Base-by-base conservation (phyloP, 768 basidiomycete genomes). In the Boletellus ananiceps region DNA sequence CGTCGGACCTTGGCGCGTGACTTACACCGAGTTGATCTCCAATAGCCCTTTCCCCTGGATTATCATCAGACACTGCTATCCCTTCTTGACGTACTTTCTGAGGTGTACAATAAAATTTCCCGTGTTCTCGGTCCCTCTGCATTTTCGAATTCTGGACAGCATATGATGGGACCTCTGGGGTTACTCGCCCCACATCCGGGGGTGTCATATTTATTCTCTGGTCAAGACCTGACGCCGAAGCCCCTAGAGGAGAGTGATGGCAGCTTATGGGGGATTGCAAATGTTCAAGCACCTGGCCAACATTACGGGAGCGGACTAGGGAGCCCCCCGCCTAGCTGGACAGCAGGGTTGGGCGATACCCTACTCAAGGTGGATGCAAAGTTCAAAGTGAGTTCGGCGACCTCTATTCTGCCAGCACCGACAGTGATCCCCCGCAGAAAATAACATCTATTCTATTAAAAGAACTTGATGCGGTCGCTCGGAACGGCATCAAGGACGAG, bases 61-160 rank as follows among this genome's bases (percentile, higher is more conserved):
- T 94, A 95, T 63, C 85, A 89, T 56, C 87, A 94, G 69, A 88
- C 88, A 9, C 79, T 93, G 32, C 80, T 92, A 46, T 90, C 92
- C 31, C 81, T 93, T 23, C 82, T 93, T 46, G 93, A 94, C 62
- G 86, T 94, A 41, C 78, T 94, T 35, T 88, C 88, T 15, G 90
- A 93, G 61, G 82, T 90, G 27, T 95, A 94, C 72, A 83, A 88
- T 68, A 92, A 90, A 68, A 86, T 95, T 35, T 79, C 80, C 8
- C 83, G 83, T 60, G 80, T 91, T 44, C 82, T 95, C 19, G 90
- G 90, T 0, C 86, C 90, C 4, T 89, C 88, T 0, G 83, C 85
- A 0, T 84, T 90, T 60, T 75, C 84, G 6, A 77, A 80, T 54
- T 70, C 81, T 15, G 82, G 82, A 47, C 77, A 85, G 44, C 84